Percentiles rank a stretch among this genome's conserved stretches.
phyloP scores from a whole-genome alignment of 2,329 filamentous ascomycete species.

The Teratosphaeria epicoccoides region DNA sequence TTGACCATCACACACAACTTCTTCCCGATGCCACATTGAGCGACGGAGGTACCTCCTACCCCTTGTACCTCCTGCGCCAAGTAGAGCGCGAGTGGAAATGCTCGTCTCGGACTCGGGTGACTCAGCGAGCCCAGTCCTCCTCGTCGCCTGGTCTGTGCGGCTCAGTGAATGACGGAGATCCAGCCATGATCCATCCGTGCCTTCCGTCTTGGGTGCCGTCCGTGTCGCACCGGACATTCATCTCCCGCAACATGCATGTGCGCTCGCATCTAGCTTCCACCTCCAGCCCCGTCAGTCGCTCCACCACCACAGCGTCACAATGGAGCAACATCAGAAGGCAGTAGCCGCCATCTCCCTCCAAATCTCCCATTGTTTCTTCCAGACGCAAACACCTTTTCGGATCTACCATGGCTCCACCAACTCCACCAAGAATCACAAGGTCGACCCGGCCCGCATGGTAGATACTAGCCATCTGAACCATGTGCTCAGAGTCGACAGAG shows the following conservation, averaged over 20 bases:
- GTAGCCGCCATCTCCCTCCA: slow-evolving; percentile 29
- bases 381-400: slow-evolving; percentile 38
- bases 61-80: too few relatives aligned
- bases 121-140: background rate
- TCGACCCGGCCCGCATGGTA: slow-evolving; percentile 33
- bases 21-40: too few relatives aligned
- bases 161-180: too few relatives aligned
- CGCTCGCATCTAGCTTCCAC: background rate
- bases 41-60: too few relatives aligned
- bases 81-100: too few relatives aligned
- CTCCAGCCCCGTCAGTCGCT: background rate
- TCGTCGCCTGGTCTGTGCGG: background rate
- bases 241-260: background rate
- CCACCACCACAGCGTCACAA: slow-evolving; percentile 1
- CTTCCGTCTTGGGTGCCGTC: background rate
- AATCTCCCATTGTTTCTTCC: slow-evolving; percentile 38
- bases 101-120: background rate
- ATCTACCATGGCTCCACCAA: slow-evolving; percentile 49
- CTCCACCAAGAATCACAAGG: slow-evolving; percentile 27
- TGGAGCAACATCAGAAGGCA: slow-evolving; percentile 27
- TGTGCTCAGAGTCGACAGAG: slow-evolving; percentile 35
- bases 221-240: too few relatives aligned
- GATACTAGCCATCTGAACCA: slow-evolving; percentile 41
- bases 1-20: too few relatives aligned
- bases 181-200: too few relatives aligned